phyloP scores from a whole-genome alignment of 1,284 basidiomycete genomes.

The Agaricales sp. region DNA sequence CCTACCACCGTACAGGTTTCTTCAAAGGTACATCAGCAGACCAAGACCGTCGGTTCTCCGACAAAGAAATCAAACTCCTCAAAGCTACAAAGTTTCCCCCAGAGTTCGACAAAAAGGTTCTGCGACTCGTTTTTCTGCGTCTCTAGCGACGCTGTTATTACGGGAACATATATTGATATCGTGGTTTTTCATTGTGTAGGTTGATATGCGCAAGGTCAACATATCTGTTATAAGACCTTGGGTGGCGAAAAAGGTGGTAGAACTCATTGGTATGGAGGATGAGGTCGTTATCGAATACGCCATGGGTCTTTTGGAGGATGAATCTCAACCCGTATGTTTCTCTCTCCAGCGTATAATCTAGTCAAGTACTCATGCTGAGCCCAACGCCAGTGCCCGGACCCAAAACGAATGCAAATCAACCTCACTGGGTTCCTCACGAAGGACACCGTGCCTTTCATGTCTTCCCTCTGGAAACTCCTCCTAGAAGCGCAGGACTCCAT shows the following conservation, averaged over 20 bases:
- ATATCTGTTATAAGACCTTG: constrained; percentile 83
- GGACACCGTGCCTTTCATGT: constrained; percentile 80
- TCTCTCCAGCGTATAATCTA: constrained; percentile 1
- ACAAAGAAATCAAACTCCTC: constrained; percentile 88
- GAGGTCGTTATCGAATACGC: constrained; percentile 96
- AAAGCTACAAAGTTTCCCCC: constrained; percentile 86
- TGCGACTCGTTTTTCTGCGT: no score
- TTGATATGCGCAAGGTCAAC: constrained; percentile 95
- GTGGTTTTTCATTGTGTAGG: constrained; percentile 36
- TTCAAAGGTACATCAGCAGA: constrained; percentile 83
- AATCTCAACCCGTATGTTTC: constrained; percentile 61
- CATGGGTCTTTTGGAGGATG: constrained; percentile 85
- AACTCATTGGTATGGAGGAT: constrained; percentile 90
- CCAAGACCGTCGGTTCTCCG: constrained; percentile 84
- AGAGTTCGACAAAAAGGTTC: constrained; percentile 82
- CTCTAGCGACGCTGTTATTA: neutral
- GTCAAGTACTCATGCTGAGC: neutral
- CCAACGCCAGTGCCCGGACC: constrained; percentile 72
- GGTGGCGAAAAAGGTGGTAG: constrained; percentile 86
- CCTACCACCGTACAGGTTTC: constrained; percentile 40
- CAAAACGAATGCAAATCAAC: constrained; percentile 91
- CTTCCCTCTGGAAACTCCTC: constrained; percentile 80
- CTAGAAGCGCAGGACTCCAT: constrained; percentile 85
- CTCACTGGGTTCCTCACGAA: constrained; percentile 85
- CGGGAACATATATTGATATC: constrained; percentile 5